Percentiles rank a stretch among this genome's conserved stretches.
Evolutionary conservation across 1,284 basidiomycete genomes (phyloP).

Genomic region (Xerocomus nothofagi): DNA sequence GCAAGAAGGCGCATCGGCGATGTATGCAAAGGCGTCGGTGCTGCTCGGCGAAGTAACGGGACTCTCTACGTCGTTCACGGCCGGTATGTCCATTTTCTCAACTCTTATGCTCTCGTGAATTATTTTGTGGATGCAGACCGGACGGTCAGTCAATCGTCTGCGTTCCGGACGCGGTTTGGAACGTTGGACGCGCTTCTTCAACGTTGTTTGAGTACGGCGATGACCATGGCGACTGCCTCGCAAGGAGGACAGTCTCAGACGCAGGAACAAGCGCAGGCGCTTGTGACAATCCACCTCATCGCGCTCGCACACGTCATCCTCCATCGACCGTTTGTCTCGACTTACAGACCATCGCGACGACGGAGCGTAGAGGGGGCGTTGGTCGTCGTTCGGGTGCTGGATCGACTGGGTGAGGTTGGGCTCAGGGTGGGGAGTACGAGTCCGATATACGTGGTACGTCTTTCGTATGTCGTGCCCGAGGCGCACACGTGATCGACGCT

Average conservation of each 20-base stretch:
- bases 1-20: slow-evolving; percentile 19
- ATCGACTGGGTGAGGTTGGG: slow-evolving; percentile 9
- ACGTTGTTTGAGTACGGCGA: slow-evolving; percentile 27
- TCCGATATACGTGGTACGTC: slow-evolving; percentile 22
- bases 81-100: slow-evolving; percentile 24
- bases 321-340: slow-evolving; percentile 32
- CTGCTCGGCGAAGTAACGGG: slow-evolving; percentile 35
- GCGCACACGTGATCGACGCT: background rate
- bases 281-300: slow-evolving; percentile 21
- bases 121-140: slow-evolving; percentile 23
- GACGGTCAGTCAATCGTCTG: slow-evolving; percentile 17
- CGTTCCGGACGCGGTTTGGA: slow-evolving; percentile 31
- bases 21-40: slow-evolving; percentile 35
- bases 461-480: background rate
- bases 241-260: slow-evolving; percentile 22
- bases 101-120: background rate
- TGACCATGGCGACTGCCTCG: slow-evolving; percentile 1
- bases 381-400: slow-evolving; percentile 15
- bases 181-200: slow-evolving; percentile 37
- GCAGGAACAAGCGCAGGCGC: slow-evolving; percentile 13
- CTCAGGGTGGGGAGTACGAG: slow-evolving; percentile 4
- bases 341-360: slow-evolving; percentile 27
- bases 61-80: slow-evolving; percentile 27
- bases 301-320: slow-evolving; percentile 41
- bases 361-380: slow-evolving; percentile 32